Evolutionary conservation across 192 early-diverging fungal genomes (phyloP), one percentile per base, ranked within the genome.

Genomic region (Mortierella antarctica): DNA sequence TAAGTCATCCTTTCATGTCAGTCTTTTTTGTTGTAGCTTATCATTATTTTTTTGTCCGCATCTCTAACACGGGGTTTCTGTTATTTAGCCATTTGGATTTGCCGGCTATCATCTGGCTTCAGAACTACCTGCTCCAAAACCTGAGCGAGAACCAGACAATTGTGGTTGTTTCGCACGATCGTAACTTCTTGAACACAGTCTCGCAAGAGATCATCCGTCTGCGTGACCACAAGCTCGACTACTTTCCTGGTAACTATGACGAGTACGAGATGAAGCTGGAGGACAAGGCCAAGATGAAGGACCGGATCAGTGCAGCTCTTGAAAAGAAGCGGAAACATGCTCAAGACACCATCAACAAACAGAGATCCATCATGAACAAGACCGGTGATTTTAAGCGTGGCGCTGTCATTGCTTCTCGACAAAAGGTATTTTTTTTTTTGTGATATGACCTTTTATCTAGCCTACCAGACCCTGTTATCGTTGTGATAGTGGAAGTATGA

Each of bases 31-130:
- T 65, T 23, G 21, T 54, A 21, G 2, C 4, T 52, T 41, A 13
- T 57, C 47, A 7, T 52, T 50, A n/a, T 50, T 50, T 1, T 14
- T 50, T 50, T 17, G 17, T 50, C 17, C 49, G 20, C 15, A 55
- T 55, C 8, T 20, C 54, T 46, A 61, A 41, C 5, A 12, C 3
- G 41, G 7, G 4, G 13, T 45, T 46, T 4, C 4, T 18, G 4
- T 20, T 8, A 0, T 31, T 39, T 73, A 88, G 88, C 92, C 63
- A 95, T 76, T 86, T 98, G 74, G 96, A 98, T 72, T 80, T 98
- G 46, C 92, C 92, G 5, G 93, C 95, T n/a, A 95, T 95, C 47
- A 80, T 95, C n/a, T 98, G 96, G 96, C 88, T 98, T 7, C 92
- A 95, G 63, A 83, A 88, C 31, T 96, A 98, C 56, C 81, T 93